Evolutionary conservation across 345 rosid species (phyloP), one percentile per base, ranked within the genome.

Genomic region (Aethionema arabicum): DNA sequence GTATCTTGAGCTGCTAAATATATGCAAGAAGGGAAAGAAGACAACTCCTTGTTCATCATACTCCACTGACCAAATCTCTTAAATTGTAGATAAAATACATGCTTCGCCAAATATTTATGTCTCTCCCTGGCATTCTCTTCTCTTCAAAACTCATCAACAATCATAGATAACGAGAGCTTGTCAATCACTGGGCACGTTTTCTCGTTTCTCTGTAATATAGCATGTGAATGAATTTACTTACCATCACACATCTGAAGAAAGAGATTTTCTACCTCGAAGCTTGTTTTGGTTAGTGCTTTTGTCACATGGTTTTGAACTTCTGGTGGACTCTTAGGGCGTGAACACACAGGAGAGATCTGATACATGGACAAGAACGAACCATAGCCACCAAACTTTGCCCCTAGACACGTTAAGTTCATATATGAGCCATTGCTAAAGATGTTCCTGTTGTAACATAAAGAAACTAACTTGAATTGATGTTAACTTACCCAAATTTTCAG

Each of bases 401-500:
- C 77, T 73, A 79, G 27, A 61, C n/a, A n/a, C 52, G 74, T 47
- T 4, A 7, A 73, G 68, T 55, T 57, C 50, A 45, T 32, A 46
- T 45, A 32, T 40, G 39, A 48, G 45, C 52, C 69, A 61, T 38
- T 15, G 9, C 40, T 45, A 53, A 29, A 66, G 44, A 47, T 62
- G 54, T 49, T 70, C 65, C 52, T 51, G 50, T 32, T 27, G 43
- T 65, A 59, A 27, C 12, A 42, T 37, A 37, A 47, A 48, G 65
- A 48, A 51, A 37, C 38, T 31, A 46, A 75, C 31, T 43, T 65
- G 35, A 29, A 63, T 41, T 51, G 14, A 52, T 56, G 11, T 13
- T 55, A 31, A 70, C 69, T 66, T 63, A 83, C 93, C 93, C 74
- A 86, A 71, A 79, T 78, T 81, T 56, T 86, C 93, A n/a, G 89